Evolutionary conservation across 2,329 filamentous ascomycete genomes (phyloP), one percentile per base, ranked within the genome.

Genomic region (Cryphonectria naterciae): DNA sequence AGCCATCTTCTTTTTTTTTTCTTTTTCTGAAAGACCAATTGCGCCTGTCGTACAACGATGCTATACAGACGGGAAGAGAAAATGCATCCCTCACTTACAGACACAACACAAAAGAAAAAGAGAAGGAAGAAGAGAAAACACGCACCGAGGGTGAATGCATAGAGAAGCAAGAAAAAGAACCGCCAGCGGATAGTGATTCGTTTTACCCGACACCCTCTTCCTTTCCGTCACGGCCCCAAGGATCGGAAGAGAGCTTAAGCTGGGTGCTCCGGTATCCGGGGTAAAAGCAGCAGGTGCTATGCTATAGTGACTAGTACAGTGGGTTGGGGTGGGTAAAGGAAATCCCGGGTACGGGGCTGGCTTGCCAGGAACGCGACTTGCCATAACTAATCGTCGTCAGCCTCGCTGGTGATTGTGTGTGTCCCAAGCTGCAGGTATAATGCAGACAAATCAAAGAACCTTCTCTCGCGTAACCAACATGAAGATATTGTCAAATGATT

Each of bases 1-100:
- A 22, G 67, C 80, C 85, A 87, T 88, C 8, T 70, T 49, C 4
- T 22, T 22, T 46, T 5, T 46, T 49, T 5, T 49, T 19, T 49
- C 17, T 49, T 15, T 22, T 22, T 43, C 80, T 15, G 19, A n/a
- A 5, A 15, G 35, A 22, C 58, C 32, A n/a, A 37, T 61, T 61
- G 58, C 39, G 39, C 19, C 58, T 32, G 35, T 15, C 8, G 58
- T 39, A 39, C 7, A 22, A 49, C 8, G 19, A 49, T 61, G 5
- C 15, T 61, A 61, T 22, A 39, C 58, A 61, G 58, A 61, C 17
- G 28, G 52, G 43, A 35, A 49, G 43, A 32, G 17, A 8, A 35
- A n/a, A 15, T 4, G 15, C 28, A 65, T 28, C 17, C 2, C 46
- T n/a, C 17, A 3, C 4, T 46, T 28, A 35, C 19, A n/a, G 15